phyloP scores from a whole-genome alignment of 1,139 yeast genomes.

The Geotrichum europaeum region DNA sequence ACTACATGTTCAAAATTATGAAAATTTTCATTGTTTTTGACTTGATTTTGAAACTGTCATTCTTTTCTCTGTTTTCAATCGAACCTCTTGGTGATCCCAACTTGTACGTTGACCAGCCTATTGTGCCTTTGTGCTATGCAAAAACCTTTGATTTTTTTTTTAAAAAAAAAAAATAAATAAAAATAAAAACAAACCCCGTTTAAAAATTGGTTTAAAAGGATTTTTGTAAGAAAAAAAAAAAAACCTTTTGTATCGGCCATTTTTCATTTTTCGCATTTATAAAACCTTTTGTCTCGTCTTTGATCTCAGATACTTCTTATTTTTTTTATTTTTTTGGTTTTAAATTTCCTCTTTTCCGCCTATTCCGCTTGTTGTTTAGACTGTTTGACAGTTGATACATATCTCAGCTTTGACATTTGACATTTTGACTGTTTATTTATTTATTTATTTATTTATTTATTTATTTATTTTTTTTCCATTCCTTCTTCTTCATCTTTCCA shows the following conservation, averaged over 20 bases:
- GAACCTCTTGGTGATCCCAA: too few species aligned
- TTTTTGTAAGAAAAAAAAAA: neutral
- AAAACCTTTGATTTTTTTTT: neutral
- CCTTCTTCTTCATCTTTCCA: neutral
- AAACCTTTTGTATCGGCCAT: too few species aligned
- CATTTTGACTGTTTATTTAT: too few species aligned
- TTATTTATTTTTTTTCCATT: neutral
- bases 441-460: too few species aligned
- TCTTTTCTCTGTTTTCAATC: neutral
- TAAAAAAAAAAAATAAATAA: too few species aligned
- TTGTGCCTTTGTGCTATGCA: too few species aligned
- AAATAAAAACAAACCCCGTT: too few species aligned
- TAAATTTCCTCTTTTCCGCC: neutral
- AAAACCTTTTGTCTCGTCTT: too few species aligned
- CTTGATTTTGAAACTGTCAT: neutral
- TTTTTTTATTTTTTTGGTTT: neutral
- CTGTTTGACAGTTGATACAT: neutral
- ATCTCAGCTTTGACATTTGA: neutral
- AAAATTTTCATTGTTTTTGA: neutral
- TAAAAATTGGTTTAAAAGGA: too few species aligned
- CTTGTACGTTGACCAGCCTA: too few species aligned
- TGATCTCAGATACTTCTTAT: neutral
- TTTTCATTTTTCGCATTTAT: too few species aligned
- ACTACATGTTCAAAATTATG: neutral
- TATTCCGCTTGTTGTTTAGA: neutral